Evolutionary conservation across 23 red algal species (phyloP).

Genomic region (Agarophyton chilense): DNA sequence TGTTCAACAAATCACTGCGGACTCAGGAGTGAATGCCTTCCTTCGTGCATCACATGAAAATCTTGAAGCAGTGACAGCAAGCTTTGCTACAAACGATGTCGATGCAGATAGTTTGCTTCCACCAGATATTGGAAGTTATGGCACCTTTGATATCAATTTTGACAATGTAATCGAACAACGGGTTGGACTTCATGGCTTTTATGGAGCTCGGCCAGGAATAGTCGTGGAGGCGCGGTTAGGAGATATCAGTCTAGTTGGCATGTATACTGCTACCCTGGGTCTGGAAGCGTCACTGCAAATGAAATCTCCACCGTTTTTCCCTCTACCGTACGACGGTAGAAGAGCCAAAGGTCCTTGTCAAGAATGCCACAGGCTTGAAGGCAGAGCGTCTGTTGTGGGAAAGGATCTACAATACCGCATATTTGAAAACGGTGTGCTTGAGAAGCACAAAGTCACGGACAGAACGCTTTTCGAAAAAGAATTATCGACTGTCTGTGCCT

Average conservation of each 20-base stretch:
- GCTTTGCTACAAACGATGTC: neutral
- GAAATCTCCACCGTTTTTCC: neutral
- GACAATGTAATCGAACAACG: neutral
- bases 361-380: constrained; percentile 4
- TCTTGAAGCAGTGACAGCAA: neutral
- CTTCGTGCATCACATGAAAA: constrained; percentile 12
- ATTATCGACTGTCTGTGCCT: constrained; percentile 2
- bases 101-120: neutral
- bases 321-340: neutral
- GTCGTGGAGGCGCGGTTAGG: neutral
- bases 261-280: neutral
- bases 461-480: neutral
- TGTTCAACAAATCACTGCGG: neutral
- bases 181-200: neutral
- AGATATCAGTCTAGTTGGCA: neutral
- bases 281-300: constrained; percentile 15
- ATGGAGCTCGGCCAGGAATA: neutral
- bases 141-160: constrained; percentile 2
- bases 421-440: neutral
- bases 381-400: constrained; percentile 6
- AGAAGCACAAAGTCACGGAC: constrained; percentile 13
- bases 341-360: neutral
- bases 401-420: constrained; percentile 20
- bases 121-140: neutral
- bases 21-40: neutral